Conservation (phyloP, 306 rosid species). For the Luffa aegyptiaca region DNA sequence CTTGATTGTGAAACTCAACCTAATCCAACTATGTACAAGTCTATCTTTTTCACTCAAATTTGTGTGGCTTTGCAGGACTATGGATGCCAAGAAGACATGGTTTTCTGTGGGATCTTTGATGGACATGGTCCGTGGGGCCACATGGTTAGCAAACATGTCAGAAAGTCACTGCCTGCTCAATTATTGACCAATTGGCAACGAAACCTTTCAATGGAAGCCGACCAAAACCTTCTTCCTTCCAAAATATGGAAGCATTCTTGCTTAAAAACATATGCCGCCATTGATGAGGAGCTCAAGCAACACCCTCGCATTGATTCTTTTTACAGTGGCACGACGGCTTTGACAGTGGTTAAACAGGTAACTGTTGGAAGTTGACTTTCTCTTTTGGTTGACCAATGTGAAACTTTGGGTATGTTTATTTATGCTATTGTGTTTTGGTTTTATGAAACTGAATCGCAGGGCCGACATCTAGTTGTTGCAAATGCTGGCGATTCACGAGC, state of each 20-base stretch:
- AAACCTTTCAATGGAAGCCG: conserved; percentile 21
- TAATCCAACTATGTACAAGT: too few species aligned
- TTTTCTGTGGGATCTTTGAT: conserved; percentile 77
- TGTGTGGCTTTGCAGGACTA: conserved; percentile 35
- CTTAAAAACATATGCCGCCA: conserved; percentile 45
- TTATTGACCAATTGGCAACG: conserved; percentile 62
- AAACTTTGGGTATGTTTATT: background rate
- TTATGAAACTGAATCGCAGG: conserved; percentile 24
- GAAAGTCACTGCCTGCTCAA: conserved; percentile 42
- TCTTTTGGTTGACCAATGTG: background rate
- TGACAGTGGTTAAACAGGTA: conserved; percentile 84
- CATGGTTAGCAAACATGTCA: conserved; percentile 56
- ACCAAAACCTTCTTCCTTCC: conserved; percentile 30
- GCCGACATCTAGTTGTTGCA: conserved; percentile 53
- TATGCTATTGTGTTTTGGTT: background rate
- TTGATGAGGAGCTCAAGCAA: conserved; percentile 63
- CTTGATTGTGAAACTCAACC: too few species aligned
- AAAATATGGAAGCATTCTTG: conserved; percentile 63
- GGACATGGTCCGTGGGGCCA: conserved; percentile 96
- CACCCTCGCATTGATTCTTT: conserved; percentile 52
- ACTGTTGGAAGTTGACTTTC: background rate
- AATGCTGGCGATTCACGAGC: conserved; percentile 98
- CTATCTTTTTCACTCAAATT: background rate
- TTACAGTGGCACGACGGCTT: conserved; percentile 64
- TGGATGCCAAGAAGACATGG: conserved; percentile 68